These are phyloP conservation scores for Phalaenopsis aphrodite DNA, from an alignment of 106 monocot genomes.

Conservation along the genomic window DNA sequence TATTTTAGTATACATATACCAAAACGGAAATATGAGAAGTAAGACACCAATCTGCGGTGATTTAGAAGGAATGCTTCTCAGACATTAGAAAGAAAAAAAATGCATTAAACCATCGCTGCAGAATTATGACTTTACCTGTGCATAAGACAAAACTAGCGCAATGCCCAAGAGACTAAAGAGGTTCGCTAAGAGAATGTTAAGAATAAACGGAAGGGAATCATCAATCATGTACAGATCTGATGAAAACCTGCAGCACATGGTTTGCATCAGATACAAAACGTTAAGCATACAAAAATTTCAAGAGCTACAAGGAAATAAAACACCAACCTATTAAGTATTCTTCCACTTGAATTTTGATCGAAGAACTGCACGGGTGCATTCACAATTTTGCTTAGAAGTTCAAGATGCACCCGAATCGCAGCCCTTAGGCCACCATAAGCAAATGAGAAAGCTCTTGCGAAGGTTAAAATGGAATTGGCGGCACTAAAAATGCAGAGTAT, in stretches of 20 bases:
- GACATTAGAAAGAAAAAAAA: not conserved
- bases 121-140: constrained; percentile 48
- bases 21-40: constrained; percentile 76
- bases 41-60: constrained; percentile 65
- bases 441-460: constrained; percentile 88
- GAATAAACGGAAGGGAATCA: constrained; percentile 98
- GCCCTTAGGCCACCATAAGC: constrained; percentile 81
- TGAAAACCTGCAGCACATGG: constrained; percentile 59
- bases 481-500: constrained; percentile 58
- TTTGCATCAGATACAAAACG: not conserved
- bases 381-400: constrained; percentile 71
- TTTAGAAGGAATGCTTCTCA: constrained; percentile 6
- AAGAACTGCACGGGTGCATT: constrained; percentile 83
- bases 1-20: constrained; percentile 63
- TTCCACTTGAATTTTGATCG: constrained; percentile 79
- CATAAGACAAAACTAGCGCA: constrained; percentile 63
- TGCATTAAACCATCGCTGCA: not conserved
- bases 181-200: constrained; percentile 92
- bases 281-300: not conserved
- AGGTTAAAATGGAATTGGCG: constrained; percentile 78
- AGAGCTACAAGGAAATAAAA: not conserved
- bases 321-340: constrained; percentile 88
- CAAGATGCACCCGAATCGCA: constrained; percentile 63
- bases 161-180: constrained; percentile 80
- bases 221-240: constrained; percentile 96